Base-by-base conservation (phyloP, 2,329 filamentous ascomycete species). In the Colletotrichum spaethianum region DNA sequence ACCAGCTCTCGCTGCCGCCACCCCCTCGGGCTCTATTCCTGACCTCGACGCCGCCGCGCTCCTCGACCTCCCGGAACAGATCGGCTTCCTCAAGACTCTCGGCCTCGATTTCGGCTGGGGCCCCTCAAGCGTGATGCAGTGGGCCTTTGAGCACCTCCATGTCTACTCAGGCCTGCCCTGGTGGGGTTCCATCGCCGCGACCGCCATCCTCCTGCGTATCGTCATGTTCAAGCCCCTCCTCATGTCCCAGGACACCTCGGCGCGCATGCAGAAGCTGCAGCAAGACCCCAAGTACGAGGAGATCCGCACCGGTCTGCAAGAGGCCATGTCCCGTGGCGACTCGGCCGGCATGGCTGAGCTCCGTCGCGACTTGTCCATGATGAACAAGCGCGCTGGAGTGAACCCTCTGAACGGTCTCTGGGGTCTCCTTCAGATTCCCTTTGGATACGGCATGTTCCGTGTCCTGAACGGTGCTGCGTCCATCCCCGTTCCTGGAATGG, bases 31-130 rank as follows among this genome's bases (percentile, higher is more conserved):
- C 20, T 31, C 74, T 67, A 79, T 83, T 62, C 75, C 78, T 74
- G 77, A 80, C 67, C 75, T 82, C 55, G 81, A 82, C 73, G 79
- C 83, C 61, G 79, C 81, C 60, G 78, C 86, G 65, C 82, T 90
- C 66, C 86, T 91, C 72, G 83, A 88, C 73, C 89, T 94, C 74
- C 90, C 93, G 44, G 93, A 96, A 78, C 86, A 90, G 62, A 89
- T 97, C 70, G 96, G 96, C 74, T 98, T 95, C 78, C 86, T 99
- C 70, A 90, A 93, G 76, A 88, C 90, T 8, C 86, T 98, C 14
- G 96, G 96, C 4, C 85, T 99, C 28, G 94, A 98, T 77, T 98
- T 93, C 78, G 95, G 96, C 79, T 95, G 86, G 85, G 96, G 96
- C 20, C 90, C 93, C 6, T 94, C 95, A 0, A 84, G 91, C 4